A percentile compares a stretch with the other conserved stretches of the same genome.
Conservation (phyloP, 23 red algal species). For the Gracilaria caudata region DNA sequence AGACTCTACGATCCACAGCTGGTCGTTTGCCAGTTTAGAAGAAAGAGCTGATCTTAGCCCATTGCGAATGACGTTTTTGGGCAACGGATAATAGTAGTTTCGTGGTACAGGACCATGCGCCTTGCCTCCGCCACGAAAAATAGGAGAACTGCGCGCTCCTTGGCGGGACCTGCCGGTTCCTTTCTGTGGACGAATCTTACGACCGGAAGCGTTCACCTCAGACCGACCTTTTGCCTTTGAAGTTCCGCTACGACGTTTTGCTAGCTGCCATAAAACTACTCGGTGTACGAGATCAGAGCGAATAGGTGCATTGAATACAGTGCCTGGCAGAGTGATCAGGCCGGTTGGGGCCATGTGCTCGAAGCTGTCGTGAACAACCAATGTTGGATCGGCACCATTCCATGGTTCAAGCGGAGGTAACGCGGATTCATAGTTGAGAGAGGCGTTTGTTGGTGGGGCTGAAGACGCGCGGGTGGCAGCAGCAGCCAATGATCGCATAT, state of each 20-base stretch:
- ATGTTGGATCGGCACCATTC: conserved; percentile 68
- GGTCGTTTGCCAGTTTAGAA: conserved; percentile 63
- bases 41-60: conserved; percentile 78
- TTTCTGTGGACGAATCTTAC: conserved; percentile 95
- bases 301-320: conserved; percentile 86
- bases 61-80: conserved; percentile 65
- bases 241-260: conserved; percentile 78
- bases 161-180: conserved; percentile 83
- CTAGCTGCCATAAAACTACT: conserved; percentile 85
- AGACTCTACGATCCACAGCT: conserved; percentile 82
- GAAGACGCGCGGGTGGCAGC: neutral
- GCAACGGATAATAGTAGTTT: conserved; percentile 70
- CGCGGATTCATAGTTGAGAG: neutral
- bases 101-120: conserved; percentile 75
- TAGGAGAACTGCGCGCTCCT: conserved; percentile 75
- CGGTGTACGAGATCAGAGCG: conserved; percentile 91
- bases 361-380: conserved; percentile 72
- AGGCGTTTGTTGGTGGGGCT: neutral
- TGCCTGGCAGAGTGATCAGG: conserved; percentile 56
- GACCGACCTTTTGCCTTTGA: conserved; percentile 81
- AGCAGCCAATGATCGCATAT: neutral
- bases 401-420: conserved; percentile 56
- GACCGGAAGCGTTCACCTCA: conserved; percentile 79
- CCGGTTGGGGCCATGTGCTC: conserved; percentile 66
- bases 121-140: conserved; percentile 86